Evolutionary conservation across 1,284 basidiomycete genomes (phyloP), one percentile per base, ranked within the genome.

Genomic region (Chondrostereum purpureum): DNA sequence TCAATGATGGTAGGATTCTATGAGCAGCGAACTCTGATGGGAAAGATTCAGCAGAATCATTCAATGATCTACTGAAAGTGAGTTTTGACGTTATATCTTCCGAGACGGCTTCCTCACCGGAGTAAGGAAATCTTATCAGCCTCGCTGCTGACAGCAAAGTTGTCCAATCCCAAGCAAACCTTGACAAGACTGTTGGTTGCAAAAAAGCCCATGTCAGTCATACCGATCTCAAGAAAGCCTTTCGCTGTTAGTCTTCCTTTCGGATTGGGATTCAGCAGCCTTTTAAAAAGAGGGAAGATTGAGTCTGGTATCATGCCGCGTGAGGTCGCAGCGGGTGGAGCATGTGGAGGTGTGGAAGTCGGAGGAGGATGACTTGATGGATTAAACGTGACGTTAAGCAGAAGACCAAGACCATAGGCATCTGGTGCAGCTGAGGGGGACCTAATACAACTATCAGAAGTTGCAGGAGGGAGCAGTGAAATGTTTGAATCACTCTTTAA

Each of bases 341-440:
- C 77, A 58, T 84, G 86, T 2, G 83, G 88, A 1, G 81, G 80
- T 35, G 77, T 72, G 0, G 77, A 69, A 0, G 84, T 83, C 10
- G 85, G 68, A 24, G 87, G 88, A 2, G 78, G 69, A 3, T 88
- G 82, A 19, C 80, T 75, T 3, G 74, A 68, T 1, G 88, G 85
- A 61, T 97, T 96, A 73, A 95, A 97, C 3, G 92, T 73, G 14
- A 77, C 69, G 63, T 92, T 87, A 13, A 95, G 72, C 47, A 96
- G 75, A 14, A 96, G 70, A 16, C 92, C 92, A 8, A 97, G 76
- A 2, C 87, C 79, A 62, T 95, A 97, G 6, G 86, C 79, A 63
- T 97, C 93, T 48, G 84, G 73, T 14, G 80, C 79, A 35, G 86
- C 72, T 5, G 83, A 51, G 87, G 82, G 46, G 78, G 68, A 39